These are phyloP conservation scores for Pneumocystis wakefieldiae DNA, from an alignment of 1,139 yeast species.

Conservation along the genomic window DNA sequence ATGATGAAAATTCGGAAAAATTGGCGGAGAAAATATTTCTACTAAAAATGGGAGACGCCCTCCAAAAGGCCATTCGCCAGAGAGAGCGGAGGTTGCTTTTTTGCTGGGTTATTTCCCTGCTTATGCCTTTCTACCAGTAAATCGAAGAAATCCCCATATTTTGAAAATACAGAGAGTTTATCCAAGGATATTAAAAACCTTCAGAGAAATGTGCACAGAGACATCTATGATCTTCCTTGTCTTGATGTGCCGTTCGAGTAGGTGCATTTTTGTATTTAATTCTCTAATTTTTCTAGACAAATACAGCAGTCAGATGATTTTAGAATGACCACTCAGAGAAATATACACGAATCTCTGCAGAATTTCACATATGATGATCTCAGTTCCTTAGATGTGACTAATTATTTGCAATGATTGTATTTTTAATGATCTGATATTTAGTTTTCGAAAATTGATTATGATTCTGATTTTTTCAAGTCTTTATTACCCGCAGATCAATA, in stretches of 20 bases:
- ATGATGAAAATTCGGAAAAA: constrained; percentile 50
- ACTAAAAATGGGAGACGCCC: constrained; percentile 52
- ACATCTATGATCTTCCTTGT: not conserved
- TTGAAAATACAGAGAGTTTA: not conserved
- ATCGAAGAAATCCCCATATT: not conserved
- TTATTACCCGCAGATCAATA: constrained; percentile 73
- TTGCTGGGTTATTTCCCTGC: not conserved
- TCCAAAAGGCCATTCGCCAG: constrained; percentile 21
- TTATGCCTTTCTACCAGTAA: not conserved
- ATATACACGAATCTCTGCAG: not conserved
- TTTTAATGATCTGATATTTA: not conserved
- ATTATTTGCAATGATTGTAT: constrained; percentile 5
- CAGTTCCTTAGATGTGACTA: constrained; percentile 32
- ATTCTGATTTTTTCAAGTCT: constrained; percentile 25
- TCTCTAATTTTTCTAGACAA: not conserved
- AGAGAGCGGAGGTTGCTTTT: constrained; percentile 17
- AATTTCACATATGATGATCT: constrained; percentile 22
- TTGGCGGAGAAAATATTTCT: constrained; percentile 76
- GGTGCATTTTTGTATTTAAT: not conserved
- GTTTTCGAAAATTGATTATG: constrained; percentile 24
- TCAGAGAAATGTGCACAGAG: not conserved
- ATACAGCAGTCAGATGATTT: not conserved
- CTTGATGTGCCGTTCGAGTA: not conserved
- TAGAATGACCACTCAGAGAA: not conserved
- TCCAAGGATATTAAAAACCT: not conserved